A percentile compares a stretch with the other conserved stretches of the same genome.
phyloP scores from a whole-genome alignment of 1,139 yeast genomes.

The Zygosaccharomyces sapae region DNA sequence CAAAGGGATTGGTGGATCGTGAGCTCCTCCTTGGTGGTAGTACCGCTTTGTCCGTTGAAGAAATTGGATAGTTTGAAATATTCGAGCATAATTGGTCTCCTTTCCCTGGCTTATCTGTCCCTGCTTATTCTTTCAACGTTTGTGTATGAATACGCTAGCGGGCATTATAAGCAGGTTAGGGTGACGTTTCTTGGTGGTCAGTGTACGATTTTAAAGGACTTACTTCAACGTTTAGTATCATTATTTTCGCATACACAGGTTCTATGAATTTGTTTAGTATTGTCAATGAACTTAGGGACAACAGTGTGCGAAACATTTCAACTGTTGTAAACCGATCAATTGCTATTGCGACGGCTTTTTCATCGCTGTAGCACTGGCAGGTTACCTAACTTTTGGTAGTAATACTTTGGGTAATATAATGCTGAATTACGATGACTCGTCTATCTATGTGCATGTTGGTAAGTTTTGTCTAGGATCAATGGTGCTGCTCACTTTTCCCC shows the following conservation, averaged over 20 bases:
- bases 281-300: conserved; percentile 69
- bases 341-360: conserved; percentile 56
- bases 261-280: conserved; percentile 92
- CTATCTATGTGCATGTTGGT: conserved; percentile 49
- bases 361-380: conserved; percentile 69
- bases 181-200: conserved; percentile 49
- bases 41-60: conserved; percentile 72
- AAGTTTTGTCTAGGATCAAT: conserved; percentile 71
- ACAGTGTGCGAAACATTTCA: conserved; percentile 48
- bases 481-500: conserved; percentile 84
- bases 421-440: conserved; percentile 47
- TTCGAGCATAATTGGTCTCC: conserved; percentile 75
- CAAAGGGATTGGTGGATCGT: conserved; percentile 59
- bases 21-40: conserved; percentile 54
- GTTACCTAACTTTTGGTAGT: conserved; percentile 84
- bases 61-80: conserved; percentile 80
- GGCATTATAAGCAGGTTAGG: conserved; percentile 36
- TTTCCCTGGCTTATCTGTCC: conserved; percentile 74
- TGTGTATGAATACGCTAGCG: conserved; percentile 44
- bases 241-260: conserved; percentile 91
- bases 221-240: conserved; percentile 79
- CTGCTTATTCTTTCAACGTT: conserved; percentile 63
- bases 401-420: conserved; percentile 76
- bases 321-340: conserved; percentile 56
- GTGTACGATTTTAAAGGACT: conserved; percentile 61